Evolutionary conservation across 768 basidiomycete genomes (phyloP).

Genomic region (Glaciozyma antarctica): DNA sequence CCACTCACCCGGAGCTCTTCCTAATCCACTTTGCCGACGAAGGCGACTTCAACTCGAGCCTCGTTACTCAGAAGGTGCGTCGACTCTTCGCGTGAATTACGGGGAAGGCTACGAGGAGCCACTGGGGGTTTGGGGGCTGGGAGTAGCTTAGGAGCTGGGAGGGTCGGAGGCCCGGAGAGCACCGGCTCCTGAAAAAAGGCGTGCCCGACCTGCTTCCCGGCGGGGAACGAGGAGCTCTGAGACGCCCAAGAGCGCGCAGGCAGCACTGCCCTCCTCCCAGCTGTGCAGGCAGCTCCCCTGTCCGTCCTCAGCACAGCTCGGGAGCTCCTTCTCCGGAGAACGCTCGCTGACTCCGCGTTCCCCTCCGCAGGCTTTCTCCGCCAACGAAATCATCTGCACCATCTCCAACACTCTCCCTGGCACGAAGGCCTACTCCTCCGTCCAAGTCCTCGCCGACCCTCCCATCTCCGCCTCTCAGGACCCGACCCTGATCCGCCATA

Average conservation of each 20-base stretch:
- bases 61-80: slow-evolving; percentile 25
- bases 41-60: slow-evolving; percentile 26
- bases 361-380: slow-evolving; percentile 9
- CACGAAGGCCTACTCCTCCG: slow-evolving; percentile 26
- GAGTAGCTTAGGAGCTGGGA: not conserved
- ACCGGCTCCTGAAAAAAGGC: too few relatives aligned
- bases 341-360: too few relatives aligned
- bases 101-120: not conserved
- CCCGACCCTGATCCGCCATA: slow-evolving; percentile 37
- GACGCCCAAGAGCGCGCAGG: not conserved
- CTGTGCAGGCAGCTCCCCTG: too few relatives aligned
- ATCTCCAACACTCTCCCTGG: slow-evolving; percentile 28
- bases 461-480: slow-evolving; percentile 11
- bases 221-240: not conserved
- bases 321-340: too few relatives aligned
- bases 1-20: slow-evolving; percentile 20
- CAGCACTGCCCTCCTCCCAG: not conserved
- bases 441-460: slow-evolving; percentile 28
- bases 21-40: slow-evolving; percentile 22
- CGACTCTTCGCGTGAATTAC: not conserved
- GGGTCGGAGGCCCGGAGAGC: not conserved
- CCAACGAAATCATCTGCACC: slow-evolving; percentile 16
- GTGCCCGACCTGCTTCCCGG: too few relatives aligned
- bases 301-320: too few relatives aligned
- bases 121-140: not conserved